Conservation (phyloP, 2,329 filamentous ascomycete genomes). For the Xylaria polymorpha region DNA sequence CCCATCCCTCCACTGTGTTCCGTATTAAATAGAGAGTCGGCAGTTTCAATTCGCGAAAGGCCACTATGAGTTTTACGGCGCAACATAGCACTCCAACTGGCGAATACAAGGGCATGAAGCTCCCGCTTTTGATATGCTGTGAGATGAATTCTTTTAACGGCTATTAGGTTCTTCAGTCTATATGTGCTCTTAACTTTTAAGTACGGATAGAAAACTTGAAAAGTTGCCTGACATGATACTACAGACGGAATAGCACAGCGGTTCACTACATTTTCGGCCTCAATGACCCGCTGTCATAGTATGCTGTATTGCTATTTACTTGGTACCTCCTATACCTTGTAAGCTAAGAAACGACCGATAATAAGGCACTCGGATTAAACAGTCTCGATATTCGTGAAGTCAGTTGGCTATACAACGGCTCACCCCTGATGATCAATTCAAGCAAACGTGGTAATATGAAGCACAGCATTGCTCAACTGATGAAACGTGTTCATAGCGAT, state of each 20-base stretch:
- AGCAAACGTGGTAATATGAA: not conserved
- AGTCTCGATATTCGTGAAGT: not conserved
- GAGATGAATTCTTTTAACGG: not conserved
- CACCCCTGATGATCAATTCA: not conserved
- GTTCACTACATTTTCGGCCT: not conserved
- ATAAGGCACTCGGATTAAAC: not conserved
- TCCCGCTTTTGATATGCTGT: not conserved
- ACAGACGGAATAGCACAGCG: not conserved
- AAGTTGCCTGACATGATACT: not conserved
- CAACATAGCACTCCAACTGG: not conserved
- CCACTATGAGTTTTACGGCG: not conserved
- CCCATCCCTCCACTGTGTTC: too few species aligned
- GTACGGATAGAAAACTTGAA: not conserved
- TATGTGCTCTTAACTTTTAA: not conserved
- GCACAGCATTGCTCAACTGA: not conserved
- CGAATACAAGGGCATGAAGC: not conserved
- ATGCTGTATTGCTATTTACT: not conserved
- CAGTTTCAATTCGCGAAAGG: not conserved
- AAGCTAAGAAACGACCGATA: not conserved
- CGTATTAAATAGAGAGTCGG: not conserved
- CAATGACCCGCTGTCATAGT: not conserved
- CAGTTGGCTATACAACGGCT: not conserved
- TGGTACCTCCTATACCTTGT: not conserved
- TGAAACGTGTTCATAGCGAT: conserved; percentile 35
- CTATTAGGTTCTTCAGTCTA: too few species aligned